These are phyloP conservation scores for Prototheca cutis DNA, from an alignment of 163 green algal genomes.

Conservation along the genomic window DNA sequence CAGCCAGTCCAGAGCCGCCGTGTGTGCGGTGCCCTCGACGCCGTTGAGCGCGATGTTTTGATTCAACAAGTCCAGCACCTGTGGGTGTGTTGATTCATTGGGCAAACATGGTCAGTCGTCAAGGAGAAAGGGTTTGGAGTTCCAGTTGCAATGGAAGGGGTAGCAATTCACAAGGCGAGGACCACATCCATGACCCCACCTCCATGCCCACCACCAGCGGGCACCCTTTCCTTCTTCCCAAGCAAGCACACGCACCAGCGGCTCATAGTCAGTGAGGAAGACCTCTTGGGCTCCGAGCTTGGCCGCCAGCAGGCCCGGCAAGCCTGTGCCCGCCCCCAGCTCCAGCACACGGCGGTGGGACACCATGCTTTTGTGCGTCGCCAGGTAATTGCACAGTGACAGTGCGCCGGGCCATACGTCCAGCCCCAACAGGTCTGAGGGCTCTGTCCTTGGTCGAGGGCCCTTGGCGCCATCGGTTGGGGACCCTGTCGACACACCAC, in stretches of 20 bases:
- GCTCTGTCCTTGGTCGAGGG: too few relatives aligned
- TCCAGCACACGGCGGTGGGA: slow-evolving; percentile 2
- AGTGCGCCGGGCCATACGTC: slow-evolving; percentile 18
- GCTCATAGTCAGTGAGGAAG: slow-evolving; percentile 17
- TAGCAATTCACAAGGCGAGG: too few relatives aligned
- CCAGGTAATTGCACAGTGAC: slow-evolving; percentile 16
- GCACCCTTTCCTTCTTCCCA: background rate
- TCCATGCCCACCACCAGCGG: too few relatives aligned
- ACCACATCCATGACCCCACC: too few relatives aligned
- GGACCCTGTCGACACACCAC: too few relatives aligned
- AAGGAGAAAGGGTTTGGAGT: too few relatives aligned
- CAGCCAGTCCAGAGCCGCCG: slow-evolving; percentile 9
- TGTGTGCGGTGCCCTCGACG: background rate
- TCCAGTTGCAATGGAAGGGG: too few relatives aligned
- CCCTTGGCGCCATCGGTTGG: too few relatives aligned
- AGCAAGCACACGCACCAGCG: slow-evolving; percentile 2
- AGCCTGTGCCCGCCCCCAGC: slow-evolving; percentile 18
- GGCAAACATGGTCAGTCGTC: too few relatives aligned
- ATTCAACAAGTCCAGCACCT: slow-evolving; percentile 6
- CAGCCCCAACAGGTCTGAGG: slow-evolving; percentile 13
- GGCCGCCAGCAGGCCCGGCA: slow-evolving; percentile 17
- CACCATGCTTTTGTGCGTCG: background rate
- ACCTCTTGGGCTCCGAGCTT: slow-evolving; percentile 2
- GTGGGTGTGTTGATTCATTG: too few relatives aligned
- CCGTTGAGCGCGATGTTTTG: slow-evolving; percentile 7